Evolutionary conservation across 495 filamentous ascomycete species (phyloP), one percentile per base, ranked within the genome.

Genomic region (Hyphodiscus hymeniophilus): DNA sequence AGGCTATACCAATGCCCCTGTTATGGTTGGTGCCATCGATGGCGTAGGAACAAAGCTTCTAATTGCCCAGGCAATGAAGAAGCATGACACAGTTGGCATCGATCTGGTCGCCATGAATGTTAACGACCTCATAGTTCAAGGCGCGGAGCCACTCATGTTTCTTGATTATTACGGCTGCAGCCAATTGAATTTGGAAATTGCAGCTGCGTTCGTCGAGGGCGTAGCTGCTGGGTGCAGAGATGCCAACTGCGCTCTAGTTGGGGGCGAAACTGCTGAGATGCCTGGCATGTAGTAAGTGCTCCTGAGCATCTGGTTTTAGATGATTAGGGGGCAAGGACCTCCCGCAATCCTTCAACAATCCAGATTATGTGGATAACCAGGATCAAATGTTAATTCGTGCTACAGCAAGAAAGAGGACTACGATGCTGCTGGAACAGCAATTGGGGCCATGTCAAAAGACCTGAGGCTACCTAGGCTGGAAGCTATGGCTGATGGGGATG

Each of bases 91-190:
- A 4, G 89, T 97, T 11, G 91, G 87, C 52, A 87, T 97, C 57
- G 92, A 98, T 63, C 76, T 98, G 11, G 94, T 97, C 2, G 92
- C 92, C 52, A 97, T 97, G 94, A 94, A 94, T 63, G 92, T 95
- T 60, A 97, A 98, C 66, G 92, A 97, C 66, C 75, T 97, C 0
- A 81, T 97, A 36, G 92, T 95, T 12, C 89, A 96, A 66, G 92
- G 92, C 42, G 92, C 92, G 1, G 84, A 91, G 61, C 87, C 92
- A 8, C 72, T 95, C 59, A 88, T 88, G 70, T 96, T 98, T 76
- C 80, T 95, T 41, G 92, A 97, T 71, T 94, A 88, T 74, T 95
- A 89, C 72, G 89, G 87, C 38, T 95, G 87, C 69, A 82, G 82
- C 60, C 82, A 82, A 61, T 78, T 97, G 18, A 79, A 92, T 54